Percentiles rank a stretch among this genome's conserved stretches.
These are phyloP conservation scores for Cordia subcordata DNA, from an alignment of 257 asterid species.

Conservation along the genomic window DNA sequence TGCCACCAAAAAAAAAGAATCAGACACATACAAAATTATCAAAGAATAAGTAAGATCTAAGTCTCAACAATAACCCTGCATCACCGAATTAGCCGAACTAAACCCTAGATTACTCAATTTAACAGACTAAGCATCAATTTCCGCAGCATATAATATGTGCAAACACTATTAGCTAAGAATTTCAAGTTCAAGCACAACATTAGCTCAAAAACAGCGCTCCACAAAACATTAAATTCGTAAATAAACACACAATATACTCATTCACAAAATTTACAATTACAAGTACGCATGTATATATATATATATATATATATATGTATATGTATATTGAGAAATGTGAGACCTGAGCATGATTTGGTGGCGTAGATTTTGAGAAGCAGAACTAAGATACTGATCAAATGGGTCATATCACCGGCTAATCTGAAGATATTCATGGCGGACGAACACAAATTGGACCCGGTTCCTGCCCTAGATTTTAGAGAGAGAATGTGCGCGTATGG, in stretches of 20 bases:
- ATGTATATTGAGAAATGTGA: conserved; percentile 15
- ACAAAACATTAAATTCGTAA: too few species aligned
- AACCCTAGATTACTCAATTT: conserved; percentile 29
- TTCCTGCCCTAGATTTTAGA: not conserved
- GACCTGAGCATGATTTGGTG: conserved; percentile 95
- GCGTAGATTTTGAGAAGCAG: conserved; percentile 88
- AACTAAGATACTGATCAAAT: conserved; percentile 77
- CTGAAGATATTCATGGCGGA: conserved; percentile 72
- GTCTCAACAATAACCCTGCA: not conserved
- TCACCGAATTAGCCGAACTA: not conserved
- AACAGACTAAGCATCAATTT: not conserved
- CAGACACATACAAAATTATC: not conserved
- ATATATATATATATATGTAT: too few species aligned
- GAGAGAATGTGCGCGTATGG: not conserved
- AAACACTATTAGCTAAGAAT: conserved; percentile 1
- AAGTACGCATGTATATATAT: not conserved
- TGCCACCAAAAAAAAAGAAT: not conserved
- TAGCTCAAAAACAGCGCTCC: too few species aligned
- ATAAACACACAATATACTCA: too few species aligned
- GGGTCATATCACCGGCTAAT: conserved; percentile 95
- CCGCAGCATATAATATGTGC: not conserved
- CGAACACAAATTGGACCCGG: not conserved
- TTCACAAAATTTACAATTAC: not conserved
- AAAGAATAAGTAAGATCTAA: too few species aligned
- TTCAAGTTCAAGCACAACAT: too few species aligned